Percentiles rank a stretch among this genome's conserved stretches.
Evolutionary conservation across 2,329 filamentous ascomycete species (phyloP).

Genomic region (Metarhizium anisopliae): DNA sequence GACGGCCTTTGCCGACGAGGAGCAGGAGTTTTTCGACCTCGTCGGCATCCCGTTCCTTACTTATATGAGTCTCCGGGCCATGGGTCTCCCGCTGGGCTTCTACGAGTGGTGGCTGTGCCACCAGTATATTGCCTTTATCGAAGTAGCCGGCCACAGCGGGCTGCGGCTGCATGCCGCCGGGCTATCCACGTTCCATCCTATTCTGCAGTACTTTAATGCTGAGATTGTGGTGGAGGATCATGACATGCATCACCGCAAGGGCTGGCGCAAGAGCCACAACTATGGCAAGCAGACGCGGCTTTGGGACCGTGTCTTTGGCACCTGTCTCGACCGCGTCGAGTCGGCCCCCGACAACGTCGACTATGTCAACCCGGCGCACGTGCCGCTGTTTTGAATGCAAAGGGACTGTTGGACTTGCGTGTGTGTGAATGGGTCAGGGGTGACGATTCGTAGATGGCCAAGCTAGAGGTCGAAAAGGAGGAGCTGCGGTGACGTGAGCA

Average conservation of each 20-base stretch:
- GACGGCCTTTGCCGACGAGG: constrained; percentile 13
- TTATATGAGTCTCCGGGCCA: constrained; percentile 20
- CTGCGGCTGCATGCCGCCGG: constrained; percentile 24
- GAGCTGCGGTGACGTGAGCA: too few relatives aligned
- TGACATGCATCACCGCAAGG: constrained; percentile 11
- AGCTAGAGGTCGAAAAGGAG: too few relatives aligned
- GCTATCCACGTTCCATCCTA: constrained; percentile 21
- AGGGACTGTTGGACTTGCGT: not conserved
- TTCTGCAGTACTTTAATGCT: constrained; percentile 20
- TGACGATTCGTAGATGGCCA: too few relatives aligned
- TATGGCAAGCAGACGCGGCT: constrained; percentile 29
- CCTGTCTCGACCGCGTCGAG: constrained; percentile 27
- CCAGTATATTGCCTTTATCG: constrained; percentile 30
- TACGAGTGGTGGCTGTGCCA: constrained; percentile 37
- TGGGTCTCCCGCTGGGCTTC: constrained; percentile 33
- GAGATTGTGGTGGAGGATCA: constrained; percentile 33
- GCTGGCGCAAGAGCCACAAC: constrained; percentile 12
- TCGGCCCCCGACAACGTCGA: constrained; percentile 20
- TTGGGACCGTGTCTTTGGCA: constrained; percentile 27
- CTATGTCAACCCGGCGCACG: constrained; percentile 14
- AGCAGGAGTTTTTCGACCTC: constrained; percentile 33
- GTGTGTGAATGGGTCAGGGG: too few relatives aligned
- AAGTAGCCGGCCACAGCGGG: constrained; percentile 28
- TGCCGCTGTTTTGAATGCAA: constrained; percentile 17
- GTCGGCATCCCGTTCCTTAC: constrained; percentile 30